Base-by-base conservation (phyloP, 306 rosid genomes). In the Begonia peltatifolia region DNA sequence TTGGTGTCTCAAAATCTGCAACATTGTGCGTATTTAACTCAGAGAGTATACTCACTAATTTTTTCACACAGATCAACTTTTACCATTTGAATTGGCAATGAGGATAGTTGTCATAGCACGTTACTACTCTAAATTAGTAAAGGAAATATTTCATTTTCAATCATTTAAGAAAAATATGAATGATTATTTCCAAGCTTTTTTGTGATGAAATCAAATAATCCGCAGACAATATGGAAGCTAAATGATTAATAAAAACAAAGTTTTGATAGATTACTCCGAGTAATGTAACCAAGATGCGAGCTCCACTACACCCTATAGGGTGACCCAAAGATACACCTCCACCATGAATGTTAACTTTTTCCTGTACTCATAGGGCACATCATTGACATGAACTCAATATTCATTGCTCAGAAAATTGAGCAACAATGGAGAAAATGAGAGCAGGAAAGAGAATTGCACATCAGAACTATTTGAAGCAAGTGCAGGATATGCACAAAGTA, bases 311-410 rank as follows among this genome's bases (percentile, higher is more conserved):
- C 35, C 95, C 95, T 71, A 89, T 56, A 4, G 95, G 97, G 53
- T 89, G 97, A 52, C 97, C 97, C 80, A 89, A 66, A 56, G 97
- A 82, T 57, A 85, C 95, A 66, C 87, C 94, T 54, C 97, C 95
- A 52, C 97, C 97, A 53, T 89, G 90, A 4, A 17, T 84, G 47
- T 89, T 85, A 53, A 89, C 70, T 71, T 55, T 85, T 35, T 74
- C 94, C 97, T 84, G 76, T 42, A 72, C 73, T 73, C 52, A 14
- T 30, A 23, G 23, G 20, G 51, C 50, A 42, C 51, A n/a, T 38
- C 15, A 59, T 49, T 10, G 38, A 59, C 11, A 15, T 14, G 50
- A 14, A 59, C 9, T 38, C 18, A 2, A 50, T 47, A 11, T 47
- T 6, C 11, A 57, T 46, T 46, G 11, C 15, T 50, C 9, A 44